Evolutionary conservation across 2,329 filamentous ascomycete species (phyloP).

Genomic region (Botrytis aclada): DNA sequence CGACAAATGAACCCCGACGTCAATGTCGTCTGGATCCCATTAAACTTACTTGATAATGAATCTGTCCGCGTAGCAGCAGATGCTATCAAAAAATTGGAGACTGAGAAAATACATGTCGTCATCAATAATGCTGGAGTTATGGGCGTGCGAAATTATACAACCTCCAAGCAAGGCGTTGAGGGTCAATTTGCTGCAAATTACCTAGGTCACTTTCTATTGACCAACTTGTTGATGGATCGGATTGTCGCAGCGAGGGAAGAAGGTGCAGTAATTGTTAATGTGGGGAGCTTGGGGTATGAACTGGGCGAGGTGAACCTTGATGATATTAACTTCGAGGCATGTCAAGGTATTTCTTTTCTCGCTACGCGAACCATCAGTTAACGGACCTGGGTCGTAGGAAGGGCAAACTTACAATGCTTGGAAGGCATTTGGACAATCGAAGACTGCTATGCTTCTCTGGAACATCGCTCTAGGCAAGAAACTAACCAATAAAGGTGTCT

Average conservation of each 20-base stretch:
- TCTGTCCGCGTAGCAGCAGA: neutral
- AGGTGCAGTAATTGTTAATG: conserved; percentile 39
- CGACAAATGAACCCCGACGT: neutral
- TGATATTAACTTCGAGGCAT: conserved; percentile 39
- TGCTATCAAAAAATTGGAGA: conserved; percentile 29
- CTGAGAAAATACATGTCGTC: conserved; percentile 40
- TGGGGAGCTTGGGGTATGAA: conserved; percentile 41
- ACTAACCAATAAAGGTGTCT: neutral
- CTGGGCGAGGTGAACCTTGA: conserved; percentile 40
- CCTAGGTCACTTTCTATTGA: conserved; percentile 36
- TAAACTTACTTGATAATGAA: neutral
- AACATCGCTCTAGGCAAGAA: neutral
- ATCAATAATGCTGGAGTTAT: conserved; percentile 46
- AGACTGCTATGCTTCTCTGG: neutral
- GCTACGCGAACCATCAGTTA: neutral
- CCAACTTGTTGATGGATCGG: conserved; percentile 34
- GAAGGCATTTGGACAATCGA: neutral
- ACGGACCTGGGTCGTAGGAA: neutral
- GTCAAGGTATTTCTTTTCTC: neutral
- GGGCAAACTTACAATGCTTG: neutral
- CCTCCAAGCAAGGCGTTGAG: conserved; percentile 42
- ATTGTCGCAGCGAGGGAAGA: conserved; percentile 22
- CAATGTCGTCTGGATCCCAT: neutral
- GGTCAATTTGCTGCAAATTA: conserved; percentile 34
- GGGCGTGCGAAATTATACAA: conserved; percentile 35